Conservation (phyloP, 1,284 basidiomycete species). For the Tylopilus orsonianus region DNA sequence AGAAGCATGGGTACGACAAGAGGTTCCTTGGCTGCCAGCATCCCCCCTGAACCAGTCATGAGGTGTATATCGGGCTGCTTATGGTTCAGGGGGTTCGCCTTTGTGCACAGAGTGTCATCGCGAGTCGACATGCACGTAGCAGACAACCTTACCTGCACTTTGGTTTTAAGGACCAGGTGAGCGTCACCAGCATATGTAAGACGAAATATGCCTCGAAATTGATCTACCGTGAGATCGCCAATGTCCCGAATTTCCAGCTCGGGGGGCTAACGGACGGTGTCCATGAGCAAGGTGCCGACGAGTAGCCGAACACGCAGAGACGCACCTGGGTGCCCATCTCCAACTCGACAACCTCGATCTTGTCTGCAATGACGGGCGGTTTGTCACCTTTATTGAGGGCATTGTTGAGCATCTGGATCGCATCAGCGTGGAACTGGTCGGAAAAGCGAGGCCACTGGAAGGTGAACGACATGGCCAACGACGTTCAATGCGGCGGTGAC, state of each 20-base stretch:
- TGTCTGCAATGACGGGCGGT: slow-evolving; percentile 96
- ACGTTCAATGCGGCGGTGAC: background rate
- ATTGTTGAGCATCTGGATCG: slow-evolving; percentile 90
- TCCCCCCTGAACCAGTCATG: slow-evolving; percentile 74
- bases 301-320: slow-evolving; percentile 12
- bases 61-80: slow-evolving; percentile 81
- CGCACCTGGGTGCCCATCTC: slow-evolving; percentile 96
- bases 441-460: slow-evolving; percentile 99
- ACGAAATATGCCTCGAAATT: slow-evolving; percentile 96
- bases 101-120: slow-evolving; percentile 10
- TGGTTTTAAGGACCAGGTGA: slow-evolving; percentile 92
- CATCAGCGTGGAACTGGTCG: slow-evolving; percentile 91
- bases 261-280: slow-evolving; percentile 67
- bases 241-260: slow-evolving; percentile 98
- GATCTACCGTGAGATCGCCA: slow-evolving; percentile 92
- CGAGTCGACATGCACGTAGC: background rate
- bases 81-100: slow-evolving; percentile 96
- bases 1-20: slow-evolving; percentile 98
- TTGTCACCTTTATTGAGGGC: slow-evolving; percentile 98
- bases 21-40: slow-evolving; percentile 90
- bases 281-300: background rate
- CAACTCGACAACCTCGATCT: slow-evolving; percentile 95
- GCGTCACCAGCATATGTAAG: slow-evolving; percentile 96
- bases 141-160: slow-evolving; percentile 75
- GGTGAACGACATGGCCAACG: slow-evolving; percentile 85